Evolutionary conservation across 2,329 filamentous ascomycete genomes (phyloP).

Genomic region (Cladorrhinum sp.): DNA sequence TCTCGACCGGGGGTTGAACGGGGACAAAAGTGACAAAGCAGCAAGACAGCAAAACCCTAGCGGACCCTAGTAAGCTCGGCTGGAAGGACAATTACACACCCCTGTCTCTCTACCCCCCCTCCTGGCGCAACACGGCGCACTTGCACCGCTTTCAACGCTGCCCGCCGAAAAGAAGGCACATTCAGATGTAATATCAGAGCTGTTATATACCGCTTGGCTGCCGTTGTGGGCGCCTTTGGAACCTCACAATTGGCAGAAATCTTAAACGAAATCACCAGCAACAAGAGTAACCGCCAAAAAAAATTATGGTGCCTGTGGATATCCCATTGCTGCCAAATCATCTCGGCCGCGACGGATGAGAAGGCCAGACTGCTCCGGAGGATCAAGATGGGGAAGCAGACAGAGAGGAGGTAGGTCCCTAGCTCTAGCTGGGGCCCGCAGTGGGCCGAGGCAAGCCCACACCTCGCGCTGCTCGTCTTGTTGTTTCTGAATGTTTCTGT

Average conservation of each 20-base stretch:
- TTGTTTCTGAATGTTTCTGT: constrained; percentile 1
- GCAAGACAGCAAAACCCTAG: constrained; percentile 14
- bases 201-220: constrained; percentile 25
- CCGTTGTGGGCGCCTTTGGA: constrained; percentile 20
- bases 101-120: constrained; percentile 16
- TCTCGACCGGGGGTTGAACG: constrained; percentile 32
- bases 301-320: constrained; percentile 11
- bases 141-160: constrained; percentile 6
- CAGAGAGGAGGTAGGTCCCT: constrained; percentile 6
- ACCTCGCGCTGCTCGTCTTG: constrained; percentile 9
- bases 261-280: constrained; percentile 29
- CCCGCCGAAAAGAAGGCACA: constrained; percentile 12
- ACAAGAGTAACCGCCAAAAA: constrained; percentile 15
- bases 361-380: neutral
- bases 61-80: constrained; percentile 39
- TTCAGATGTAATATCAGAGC: constrained; percentile 24
- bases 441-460: constrained; percentile 20
- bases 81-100: constrained; percentile 28
- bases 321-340: constrained; percentile 11
- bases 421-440: constrained; percentile 10
- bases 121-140: constrained; percentile 1
- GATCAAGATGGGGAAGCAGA: constrained; percentile 8
- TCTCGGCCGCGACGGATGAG: constrained; percentile 1
- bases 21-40: constrained; percentile 18
- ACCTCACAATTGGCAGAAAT: constrained; percentile 25